Base-by-base conservation (phyloP, 129 eudicot species). In the Helichrysum umbraculigerum region DNA sequence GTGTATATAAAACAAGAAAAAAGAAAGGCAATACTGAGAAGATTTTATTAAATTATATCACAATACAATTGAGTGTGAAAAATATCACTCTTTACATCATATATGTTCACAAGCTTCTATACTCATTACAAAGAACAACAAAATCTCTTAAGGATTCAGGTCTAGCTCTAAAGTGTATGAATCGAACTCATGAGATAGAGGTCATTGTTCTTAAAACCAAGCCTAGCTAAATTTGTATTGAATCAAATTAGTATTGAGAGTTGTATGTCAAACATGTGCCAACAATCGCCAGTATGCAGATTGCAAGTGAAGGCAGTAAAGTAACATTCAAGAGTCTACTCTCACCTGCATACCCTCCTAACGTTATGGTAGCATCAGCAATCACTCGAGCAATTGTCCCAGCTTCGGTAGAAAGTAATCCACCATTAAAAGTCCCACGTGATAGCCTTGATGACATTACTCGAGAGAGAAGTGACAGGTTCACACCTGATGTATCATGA, bases 401-500 rank as follows among this genome's bases (percentile, higher is more conserved):
- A 12, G 98, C 97, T 87, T 93, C 98, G 3, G 98, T 93, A 19
- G 98, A 93, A 61, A 93, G 22, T 32, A 93, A 81, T 28, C 98
- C 98, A 17, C 97, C 98, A 19, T 93, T 93, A 82, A 83, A 93
- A 8, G 98, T 93, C 42, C 98, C 98, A 72, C 97, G 97, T 19
- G 98, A 93, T 58, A 93, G 97, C 80, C 97, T 80, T 10, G 98
- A 93, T 76, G 98, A 93, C 97, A 90, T 93, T 2, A 93, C 98
- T 37, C 96, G 91, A 33, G 98, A 93, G 65, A 93, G 90, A 72
- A 93, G 90, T 12, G 97, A 85, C 79, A 93, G 73, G 67, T 90
- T 93, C 60, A 93, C 98, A 60, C 98, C 98, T 90, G 74, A 21
- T 29, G 34, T 25, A 72, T 56, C 51, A 42, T 17, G 19, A 59